Evolutionary conservation across 176 grass and related monocot species (phyloP).

Genomic region (Bolboschoenus planiculmis): DNA sequence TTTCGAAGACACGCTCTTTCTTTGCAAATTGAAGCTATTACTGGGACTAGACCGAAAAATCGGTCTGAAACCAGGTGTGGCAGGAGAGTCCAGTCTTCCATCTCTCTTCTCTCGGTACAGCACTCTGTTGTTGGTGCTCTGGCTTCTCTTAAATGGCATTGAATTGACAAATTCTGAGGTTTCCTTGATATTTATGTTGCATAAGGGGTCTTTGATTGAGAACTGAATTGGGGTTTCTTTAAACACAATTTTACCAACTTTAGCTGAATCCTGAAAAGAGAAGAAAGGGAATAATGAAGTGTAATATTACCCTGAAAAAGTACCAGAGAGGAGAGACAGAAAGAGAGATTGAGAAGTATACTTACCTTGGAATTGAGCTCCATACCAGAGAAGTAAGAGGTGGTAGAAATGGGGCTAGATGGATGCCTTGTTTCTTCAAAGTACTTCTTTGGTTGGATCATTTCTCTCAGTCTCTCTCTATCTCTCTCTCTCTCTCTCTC

Average conservation of each 20-base stretch:
- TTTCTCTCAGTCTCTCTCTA: not conserved
- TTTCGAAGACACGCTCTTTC: conserved; percentile 73
- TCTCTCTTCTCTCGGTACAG: conserved; percentile 31
- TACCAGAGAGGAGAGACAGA: conserved; percentile 26
- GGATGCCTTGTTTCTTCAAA: conserved; percentile 28
- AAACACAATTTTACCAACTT: not conserved
- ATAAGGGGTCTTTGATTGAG: conserved; percentile 46
- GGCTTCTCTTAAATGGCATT: conserved; percentile 43
- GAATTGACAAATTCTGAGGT: conserved; percentile 55
- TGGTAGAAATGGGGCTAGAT: conserved; percentile 28
- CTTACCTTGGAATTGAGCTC: conserved; percentile 36
- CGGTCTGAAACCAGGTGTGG: conserved; percentile 44
- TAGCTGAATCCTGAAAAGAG: conserved; percentile 7
- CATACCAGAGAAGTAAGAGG: conserved; percentile 32
- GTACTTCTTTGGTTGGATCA: conserved; percentile 27
- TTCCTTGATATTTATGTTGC: conserved; percentile 48
- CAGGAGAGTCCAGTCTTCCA: conserved; percentile 41
- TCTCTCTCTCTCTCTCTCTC: not conserved
- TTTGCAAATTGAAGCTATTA: conserved; percentile 33
- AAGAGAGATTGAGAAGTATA: conserved; percentile 20
- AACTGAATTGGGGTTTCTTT: conserved; percentile 36
- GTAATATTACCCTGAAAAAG: conserved; percentile 28
- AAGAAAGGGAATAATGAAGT: conserved; percentile 5
- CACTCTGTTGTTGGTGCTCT: conserved; percentile 40
- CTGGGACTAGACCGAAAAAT: conserved; percentile 37